Conservation (phyloP, 257 asterid species). For the Coffea canephora region DNA sequence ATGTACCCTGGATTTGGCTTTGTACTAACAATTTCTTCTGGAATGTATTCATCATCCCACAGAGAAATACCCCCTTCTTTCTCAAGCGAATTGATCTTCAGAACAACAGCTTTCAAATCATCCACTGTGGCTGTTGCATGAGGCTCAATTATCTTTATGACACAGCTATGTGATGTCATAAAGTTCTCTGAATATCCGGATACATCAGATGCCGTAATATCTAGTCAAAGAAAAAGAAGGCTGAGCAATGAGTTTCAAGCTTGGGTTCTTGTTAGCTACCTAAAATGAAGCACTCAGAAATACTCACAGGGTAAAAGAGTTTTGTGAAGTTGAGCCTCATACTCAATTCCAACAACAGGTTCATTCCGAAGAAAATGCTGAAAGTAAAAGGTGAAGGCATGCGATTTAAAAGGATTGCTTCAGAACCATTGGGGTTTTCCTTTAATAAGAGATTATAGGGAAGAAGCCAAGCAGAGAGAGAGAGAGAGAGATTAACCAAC, state of each 20-base stretch:
- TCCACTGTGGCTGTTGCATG: slow-evolving; percentile 68
- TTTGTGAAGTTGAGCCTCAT: slow-evolving; percentile 91
- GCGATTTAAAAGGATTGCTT: slow-evolving; percentile 16
- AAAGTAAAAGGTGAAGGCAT: slow-evolving; percentile 25
- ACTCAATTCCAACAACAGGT: slow-evolving; percentile 91
- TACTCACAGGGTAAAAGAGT: slow-evolving; percentile 83
- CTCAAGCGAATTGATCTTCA: slow-evolving; percentile 68
- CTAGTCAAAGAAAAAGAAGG: slow-evolving; percentile 36
- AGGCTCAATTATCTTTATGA: slow-evolving; percentile 91
- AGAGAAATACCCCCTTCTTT: slow-evolving; percentile 50
- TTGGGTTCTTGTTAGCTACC: background rate
- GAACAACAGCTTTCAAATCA: slow-evolving; percentile 60
- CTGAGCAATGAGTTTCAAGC: slow-evolving; percentile 12
- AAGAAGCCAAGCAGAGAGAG: background rate
- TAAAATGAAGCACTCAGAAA: slow-evolving; percentile 7
- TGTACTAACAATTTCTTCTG: slow-evolving; percentile 71
- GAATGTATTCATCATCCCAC: slow-evolving; percentile 87
- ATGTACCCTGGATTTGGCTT: slow-evolving; percentile 84
- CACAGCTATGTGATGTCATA: slow-evolving; percentile 69
- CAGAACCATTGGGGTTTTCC: background rate
- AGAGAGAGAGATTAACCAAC: slow-evolving; percentile 3
- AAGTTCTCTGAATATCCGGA: slow-evolving; percentile 75
- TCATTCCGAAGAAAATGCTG: slow-evolving; percentile 94
- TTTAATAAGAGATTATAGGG: background rate
- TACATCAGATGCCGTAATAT: slow-evolving; percentile 75